Evolutionary conservation across 768 basidiomycete species (phyloP).

Genomic region (Hericium erinaceus): DNA sequence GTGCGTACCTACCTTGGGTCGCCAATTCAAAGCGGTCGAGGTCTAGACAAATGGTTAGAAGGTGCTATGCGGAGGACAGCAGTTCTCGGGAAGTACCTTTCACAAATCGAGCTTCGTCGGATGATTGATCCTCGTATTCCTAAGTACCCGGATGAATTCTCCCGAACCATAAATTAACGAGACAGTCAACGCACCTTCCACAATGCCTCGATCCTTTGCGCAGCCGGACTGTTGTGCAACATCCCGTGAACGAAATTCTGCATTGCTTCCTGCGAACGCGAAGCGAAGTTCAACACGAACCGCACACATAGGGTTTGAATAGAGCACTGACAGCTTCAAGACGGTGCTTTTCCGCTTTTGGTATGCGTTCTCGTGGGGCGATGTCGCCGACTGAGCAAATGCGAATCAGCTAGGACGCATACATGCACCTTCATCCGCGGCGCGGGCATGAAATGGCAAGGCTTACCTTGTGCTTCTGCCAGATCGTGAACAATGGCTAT

Average conservation of each 20-base stretch:
- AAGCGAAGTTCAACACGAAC: not conserved
- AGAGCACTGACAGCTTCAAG: slow-evolving; percentile 52
- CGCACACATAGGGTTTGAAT: not conserved
- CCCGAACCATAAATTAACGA: not conserved
- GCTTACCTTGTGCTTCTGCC: slow-evolving; percentile 82
- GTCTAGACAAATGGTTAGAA: slow-evolving; percentile 33
- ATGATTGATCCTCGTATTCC: slow-evolving; percentile 78
- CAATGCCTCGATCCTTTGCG: slow-evolving; percentile 54
- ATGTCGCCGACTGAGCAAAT: slow-evolving; percentile 78
- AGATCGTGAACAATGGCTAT: slow-evolving; percentile 91
- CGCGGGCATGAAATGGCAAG: no score
- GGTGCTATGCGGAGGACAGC: not conserved
- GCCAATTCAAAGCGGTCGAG: slow-evolving; percentile 87
- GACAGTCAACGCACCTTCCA: slow-evolving; percentile 47
- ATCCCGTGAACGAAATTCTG: slow-evolving; percentile 82
- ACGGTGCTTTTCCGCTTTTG: slow-evolving; percentile 69
- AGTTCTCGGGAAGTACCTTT: slow-evolving; percentile 42
- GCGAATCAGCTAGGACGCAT: not conserved
- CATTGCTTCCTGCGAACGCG: slow-evolving; percentile 65
- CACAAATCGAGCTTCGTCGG: slow-evolving; percentile 74
- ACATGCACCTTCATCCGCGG: not conserved
- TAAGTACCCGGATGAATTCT: slow-evolving; percentile 18
- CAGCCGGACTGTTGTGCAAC: slow-evolving; percentile 68
- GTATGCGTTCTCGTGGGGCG: slow-evolving; percentile 78
- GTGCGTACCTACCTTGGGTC: slow-evolving; percentile 48